Evolutionary conservation across 495 filamentous ascomycete species (phyloP).

Genomic region (Neurospora africana): DNA sequence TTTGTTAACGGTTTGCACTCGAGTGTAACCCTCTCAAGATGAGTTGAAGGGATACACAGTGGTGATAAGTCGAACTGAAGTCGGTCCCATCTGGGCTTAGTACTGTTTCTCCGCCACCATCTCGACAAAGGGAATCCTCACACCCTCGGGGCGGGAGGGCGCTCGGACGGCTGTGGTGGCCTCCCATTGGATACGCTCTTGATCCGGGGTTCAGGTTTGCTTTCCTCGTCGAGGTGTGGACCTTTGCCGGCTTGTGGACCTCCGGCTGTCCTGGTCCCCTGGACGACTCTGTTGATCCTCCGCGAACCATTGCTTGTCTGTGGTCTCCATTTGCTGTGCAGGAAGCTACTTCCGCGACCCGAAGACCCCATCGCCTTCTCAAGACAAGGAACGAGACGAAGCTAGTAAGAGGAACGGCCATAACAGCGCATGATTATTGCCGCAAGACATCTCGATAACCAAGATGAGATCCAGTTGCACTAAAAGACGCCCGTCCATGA

Average conservation of each 20-base stretch:
- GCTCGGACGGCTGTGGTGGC: background rate
- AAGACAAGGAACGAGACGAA: background rate
- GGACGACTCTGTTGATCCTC: background rate
- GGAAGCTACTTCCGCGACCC: background rate
- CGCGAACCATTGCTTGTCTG: background rate
- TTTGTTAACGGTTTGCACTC: background rate
- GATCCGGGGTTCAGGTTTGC: conserved; percentile 21
- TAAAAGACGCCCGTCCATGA: background rate
- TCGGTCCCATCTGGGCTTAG: conserved; percentile 14
- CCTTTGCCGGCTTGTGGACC: background rate
- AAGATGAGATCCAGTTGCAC: background rate
- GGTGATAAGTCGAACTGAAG: background rate
- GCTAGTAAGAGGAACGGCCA: background rate
- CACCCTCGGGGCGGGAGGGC: background rate
- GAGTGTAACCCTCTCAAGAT: background rate
- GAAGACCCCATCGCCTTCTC: background rate
- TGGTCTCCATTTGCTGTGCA: background rate
- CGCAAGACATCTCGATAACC: background rate
- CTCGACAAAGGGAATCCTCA: background rate
- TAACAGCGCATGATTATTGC: background rate
- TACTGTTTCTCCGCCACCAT: conserved; percentile 13
- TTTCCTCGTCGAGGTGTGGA: background rate
- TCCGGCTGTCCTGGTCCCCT: background rate
- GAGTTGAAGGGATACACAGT: conserved; percentile 1
- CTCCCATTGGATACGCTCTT: conserved; percentile 10